Evolutionary conservation across 2,329 filamentous ascomycete species (phyloP).

Genomic region (Elsinoe necatrix): DNA sequence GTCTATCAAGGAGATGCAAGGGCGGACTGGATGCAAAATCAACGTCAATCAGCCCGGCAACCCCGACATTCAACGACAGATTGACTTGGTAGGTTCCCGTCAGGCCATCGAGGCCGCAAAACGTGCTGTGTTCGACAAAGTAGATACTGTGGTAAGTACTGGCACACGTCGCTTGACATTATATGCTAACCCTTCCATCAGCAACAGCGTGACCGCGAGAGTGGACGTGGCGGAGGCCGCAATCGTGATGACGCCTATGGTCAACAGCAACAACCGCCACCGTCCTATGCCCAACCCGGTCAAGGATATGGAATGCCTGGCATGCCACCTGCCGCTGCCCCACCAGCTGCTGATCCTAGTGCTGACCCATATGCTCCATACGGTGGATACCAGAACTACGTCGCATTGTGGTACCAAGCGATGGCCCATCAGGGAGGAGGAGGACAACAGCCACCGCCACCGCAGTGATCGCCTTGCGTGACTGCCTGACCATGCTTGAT

Average conservation of each 20-base stretch:
- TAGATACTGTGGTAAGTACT: conserved; percentile 58
- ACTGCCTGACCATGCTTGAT: conserved; percentile 12
- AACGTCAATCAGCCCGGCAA: conserved; percentile 79
- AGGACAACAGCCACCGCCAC: conserved; percentile 16
- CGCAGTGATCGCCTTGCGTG: conserved; percentile 14
- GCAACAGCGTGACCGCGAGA: conserved; percentile 20
- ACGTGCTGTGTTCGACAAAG: conserved; percentile 80
- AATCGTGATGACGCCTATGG: conserved; percentile 29
- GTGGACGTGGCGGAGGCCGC: conserved; percentile 20
- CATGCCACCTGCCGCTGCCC: conserved; percentile 19
- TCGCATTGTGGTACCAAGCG: conserved; percentile 73
- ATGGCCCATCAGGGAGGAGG: conserved; percentile 44
- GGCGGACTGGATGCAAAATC: conserved; percentile 81
- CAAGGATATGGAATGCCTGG: conserved; percentile 17
- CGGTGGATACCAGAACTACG: conserved; percentile 73
- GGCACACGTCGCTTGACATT: no score
- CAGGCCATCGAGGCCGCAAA: conserved; percentile 76
- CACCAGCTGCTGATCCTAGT: conserved; percentile 40
- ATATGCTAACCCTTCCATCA: conserved; percentile 13
- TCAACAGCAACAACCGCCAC: conserved; percentile 35
- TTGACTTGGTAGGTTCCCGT: conserved; percentile 69
- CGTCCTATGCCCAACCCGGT: conserved; percentile 20
- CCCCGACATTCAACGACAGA: conserved; percentile 74
- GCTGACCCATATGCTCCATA: conserved; percentile 61
- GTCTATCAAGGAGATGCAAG: conserved; percentile 91